Evolutionary conservation across 2,329 filamentous ascomycete genomes (phyloP).

Genomic region (Nannizziopsis barbatae): DNA sequence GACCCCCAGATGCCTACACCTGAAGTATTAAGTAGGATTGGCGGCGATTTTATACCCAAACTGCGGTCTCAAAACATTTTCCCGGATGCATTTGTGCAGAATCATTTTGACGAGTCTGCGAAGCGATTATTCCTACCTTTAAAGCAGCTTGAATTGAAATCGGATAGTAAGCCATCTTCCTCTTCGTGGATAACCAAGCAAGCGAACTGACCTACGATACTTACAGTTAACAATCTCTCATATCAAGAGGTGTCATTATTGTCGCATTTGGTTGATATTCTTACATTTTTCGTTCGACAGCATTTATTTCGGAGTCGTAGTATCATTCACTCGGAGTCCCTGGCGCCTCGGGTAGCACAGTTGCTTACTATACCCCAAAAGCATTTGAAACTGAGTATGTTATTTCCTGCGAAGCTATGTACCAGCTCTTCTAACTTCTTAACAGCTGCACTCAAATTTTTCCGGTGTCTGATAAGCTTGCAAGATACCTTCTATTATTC

Average conservation of each 20-base stretch:
- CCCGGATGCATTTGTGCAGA: slow-evolving; percentile 72
- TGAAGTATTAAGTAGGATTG: slow-evolving; percentile 49
- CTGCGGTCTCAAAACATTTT: slow-evolving; percentile 56
- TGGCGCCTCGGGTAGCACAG: slow-evolving; percentile 69
- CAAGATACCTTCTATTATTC: slow-evolving; percentile 87
- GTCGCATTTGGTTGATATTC: slow-evolving; percentile 79
- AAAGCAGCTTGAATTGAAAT: slow-evolving; percentile 61
- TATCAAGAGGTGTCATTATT: slow-evolving; percentile 84
- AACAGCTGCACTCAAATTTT: slow-evolving; percentile 79
- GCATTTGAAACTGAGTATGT: slow-evolving; percentile 73
- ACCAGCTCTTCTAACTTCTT: slow-evolving; percentile 5
- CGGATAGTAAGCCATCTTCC: slow-evolving; percentile 36
- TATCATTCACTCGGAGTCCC: slow-evolving; percentile 69
- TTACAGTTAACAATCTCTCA: slow-evolving; percentile 55
- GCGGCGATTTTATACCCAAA: slow-evolving; percentile 58
- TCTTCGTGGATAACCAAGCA: neutral
- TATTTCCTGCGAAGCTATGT: neutral
- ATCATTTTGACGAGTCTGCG: slow-evolving; percentile 82
- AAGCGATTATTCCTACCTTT: slow-evolving; percentile 77
- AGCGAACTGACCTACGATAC: slow-evolving; percentile 13
- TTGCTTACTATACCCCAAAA: slow-evolving; percentile 77
- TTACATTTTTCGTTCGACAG: slow-evolving; percentile 87
- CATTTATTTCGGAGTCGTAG: slow-evolving; percentile 78
- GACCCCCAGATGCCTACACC: slow-evolving; percentile 56
- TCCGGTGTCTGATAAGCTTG: slow-evolving; percentile 71